Percentiles rank a stretch among this genome's conserved stretches.
Evolutionary conservation across 23 red algal species (phyloP).

Genomic region (Rhodosorus marinus): DNA sequence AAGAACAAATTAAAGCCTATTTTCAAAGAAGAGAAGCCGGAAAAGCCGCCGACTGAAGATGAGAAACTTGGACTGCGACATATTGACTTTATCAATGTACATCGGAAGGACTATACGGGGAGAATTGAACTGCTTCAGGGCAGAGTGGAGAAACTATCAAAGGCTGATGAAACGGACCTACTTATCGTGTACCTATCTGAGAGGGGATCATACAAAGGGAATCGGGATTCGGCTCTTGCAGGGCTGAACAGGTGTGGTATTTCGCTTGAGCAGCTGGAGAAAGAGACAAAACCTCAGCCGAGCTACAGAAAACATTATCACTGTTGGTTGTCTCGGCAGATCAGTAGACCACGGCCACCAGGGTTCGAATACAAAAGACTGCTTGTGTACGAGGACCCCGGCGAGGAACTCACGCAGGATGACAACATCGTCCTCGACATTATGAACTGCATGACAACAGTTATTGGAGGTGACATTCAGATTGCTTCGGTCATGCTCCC

Average conservation of each 20-base stretch:
- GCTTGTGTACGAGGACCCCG: slow-evolving; percentile 78
- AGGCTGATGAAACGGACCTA: slow-evolving; percentile 54
- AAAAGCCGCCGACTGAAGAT: too few species aligned
- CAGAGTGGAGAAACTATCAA: slow-evolving; percentile 34
- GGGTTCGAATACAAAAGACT: slow-evolving; percentile 85
- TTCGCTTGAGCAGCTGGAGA: slow-evolving; percentile 33
- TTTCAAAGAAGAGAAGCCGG: too few species aligned
- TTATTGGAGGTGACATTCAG: slow-evolving; percentile 62
- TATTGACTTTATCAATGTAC: slow-evolving; percentile 73
- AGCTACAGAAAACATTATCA: slow-evolving; percentile 68
- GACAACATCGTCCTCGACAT: slow-evolving; percentile 72
- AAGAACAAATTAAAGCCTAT: too few species aligned
- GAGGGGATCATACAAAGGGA: slow-evolving; percentile 50
- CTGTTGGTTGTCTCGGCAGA: slow-evolving; percentile 43
- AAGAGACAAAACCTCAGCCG: slow-evolving; percentile 51
- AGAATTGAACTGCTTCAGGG: slow-evolving; percentile 64
- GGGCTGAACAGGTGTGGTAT: slow-evolving; percentile 50
- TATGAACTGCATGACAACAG: slow-evolving; percentile 65
- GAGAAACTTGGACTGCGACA: slow-evolving; percentile 23
- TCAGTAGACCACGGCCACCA: slow-evolving; percentile 43
- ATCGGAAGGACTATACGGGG: slow-evolving; percentile 69
- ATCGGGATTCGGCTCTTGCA: slow-evolving; percentile 54
- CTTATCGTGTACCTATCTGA: slow-evolving; percentile 68
- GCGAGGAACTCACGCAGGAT: slow-evolving; percentile 56
- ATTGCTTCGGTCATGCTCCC: slow-evolving; percentile 52